A percentile compares a stretch with the other conserved stretches of the same genome.
Evolutionary conservation across 2,329 filamentous ascomycete genomes (phyloP).

Genomic region (Aureobasidium lini): DNA sequence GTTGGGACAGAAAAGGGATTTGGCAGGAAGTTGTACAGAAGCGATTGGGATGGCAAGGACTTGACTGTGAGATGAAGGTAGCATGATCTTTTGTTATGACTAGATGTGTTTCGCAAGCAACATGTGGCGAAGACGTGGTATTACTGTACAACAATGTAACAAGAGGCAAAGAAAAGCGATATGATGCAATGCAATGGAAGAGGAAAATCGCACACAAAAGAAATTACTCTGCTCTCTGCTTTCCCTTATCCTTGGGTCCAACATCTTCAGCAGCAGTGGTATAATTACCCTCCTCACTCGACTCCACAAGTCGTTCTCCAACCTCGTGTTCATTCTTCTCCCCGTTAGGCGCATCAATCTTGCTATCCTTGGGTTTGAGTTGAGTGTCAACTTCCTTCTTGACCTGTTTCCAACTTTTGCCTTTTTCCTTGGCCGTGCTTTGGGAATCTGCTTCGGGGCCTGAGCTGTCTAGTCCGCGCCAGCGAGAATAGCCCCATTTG

Average conservation of each 20-base stretch:
- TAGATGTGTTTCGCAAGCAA: too few species aligned
- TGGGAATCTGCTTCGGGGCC: constrained; percentile 21
- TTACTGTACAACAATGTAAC: too few species aligned
- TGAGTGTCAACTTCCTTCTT: constrained; percentile 6
- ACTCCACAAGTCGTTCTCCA: neutral
- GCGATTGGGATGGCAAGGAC: too few species aligned
- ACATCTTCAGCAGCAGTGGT: neutral
- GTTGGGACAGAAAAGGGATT: too few species aligned
- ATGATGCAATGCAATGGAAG: too few species aligned
- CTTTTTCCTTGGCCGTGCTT: constrained; percentile 16
- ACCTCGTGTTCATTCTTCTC: neutral
- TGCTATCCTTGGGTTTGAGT: neutral
- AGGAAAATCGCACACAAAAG: too few species aligned
- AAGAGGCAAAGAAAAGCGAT: too few species aligned
- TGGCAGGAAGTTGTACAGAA: too few species aligned
- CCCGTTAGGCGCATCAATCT: neutral
- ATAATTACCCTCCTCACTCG: neutral
- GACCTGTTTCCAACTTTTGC: constrained; percentile 18
- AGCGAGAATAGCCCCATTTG: constrained; percentile 29
- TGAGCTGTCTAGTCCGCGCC: constrained; percentile 32
- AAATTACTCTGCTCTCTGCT: neutral
- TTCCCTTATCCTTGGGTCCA: neutral
- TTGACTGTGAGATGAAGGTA: too few species aligned
- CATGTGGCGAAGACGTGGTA: too few species aligned
- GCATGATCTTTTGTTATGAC: too few species aligned